A percentile compares a stretch with the other conserved stretches of the same genome.
Conservation (phyloP, 2,329 filamentous ascomycete species). For the Aspergillus sp. region DNA sequence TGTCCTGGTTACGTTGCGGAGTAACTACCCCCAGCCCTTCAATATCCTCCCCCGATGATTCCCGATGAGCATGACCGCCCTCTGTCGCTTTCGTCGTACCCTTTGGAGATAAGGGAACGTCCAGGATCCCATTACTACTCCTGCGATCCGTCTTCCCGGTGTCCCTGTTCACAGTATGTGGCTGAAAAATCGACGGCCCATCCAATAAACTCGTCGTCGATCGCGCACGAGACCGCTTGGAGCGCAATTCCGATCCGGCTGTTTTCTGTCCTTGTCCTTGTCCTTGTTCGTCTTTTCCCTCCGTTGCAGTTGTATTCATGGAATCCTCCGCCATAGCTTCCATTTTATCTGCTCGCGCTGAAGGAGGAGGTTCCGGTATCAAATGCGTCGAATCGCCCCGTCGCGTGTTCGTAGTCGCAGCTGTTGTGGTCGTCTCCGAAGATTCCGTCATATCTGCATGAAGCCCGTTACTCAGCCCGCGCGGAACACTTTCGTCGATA, state of each 20-base stretch:
- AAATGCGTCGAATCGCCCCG: neutral
- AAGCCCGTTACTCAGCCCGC: neutral
- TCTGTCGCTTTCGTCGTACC: neutral
- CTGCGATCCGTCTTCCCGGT: neutral
- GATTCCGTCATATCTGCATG: neutral
- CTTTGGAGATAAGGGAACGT: neutral
- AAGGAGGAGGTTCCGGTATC: too few relatives aligned
- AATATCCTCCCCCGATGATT: constrained; percentile 24
- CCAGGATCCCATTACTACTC: neutral
- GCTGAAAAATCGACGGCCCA: neutral
- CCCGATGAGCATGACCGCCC: constrained; percentile 7
- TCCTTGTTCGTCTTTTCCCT: neutral
- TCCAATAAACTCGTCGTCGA: neutral
- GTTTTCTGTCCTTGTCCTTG: neutral
- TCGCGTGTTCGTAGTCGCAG: neutral
- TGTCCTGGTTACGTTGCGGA: constrained; percentile 17
- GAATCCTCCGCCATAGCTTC: neutral
- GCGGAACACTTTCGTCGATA: neutral
- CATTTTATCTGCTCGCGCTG: neutral
- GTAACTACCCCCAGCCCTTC: constrained; percentile 8
- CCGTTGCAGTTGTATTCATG: neutral
- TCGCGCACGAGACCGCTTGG: neutral
- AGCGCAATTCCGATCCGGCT: neutral
- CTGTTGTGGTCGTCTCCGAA: neutral
- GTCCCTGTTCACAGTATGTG: neutral